These are phyloP conservation scores for Blastocystis sp. DNA, from an alignment of 352 stramenopile genomes.

Conservation along the genomic window DNA sequence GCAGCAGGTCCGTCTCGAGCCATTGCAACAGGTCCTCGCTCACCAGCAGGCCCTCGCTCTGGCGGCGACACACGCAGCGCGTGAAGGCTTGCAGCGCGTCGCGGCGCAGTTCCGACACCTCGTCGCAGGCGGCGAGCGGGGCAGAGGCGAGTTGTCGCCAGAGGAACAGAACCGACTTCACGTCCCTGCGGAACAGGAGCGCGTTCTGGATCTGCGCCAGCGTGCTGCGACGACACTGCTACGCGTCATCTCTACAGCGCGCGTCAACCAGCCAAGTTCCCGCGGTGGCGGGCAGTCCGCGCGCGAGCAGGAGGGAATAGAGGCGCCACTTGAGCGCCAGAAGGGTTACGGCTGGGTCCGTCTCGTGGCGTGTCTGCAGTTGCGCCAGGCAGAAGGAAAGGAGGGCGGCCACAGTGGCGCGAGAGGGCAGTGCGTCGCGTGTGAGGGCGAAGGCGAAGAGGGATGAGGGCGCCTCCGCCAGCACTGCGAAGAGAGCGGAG, in stretches of 20 bases:
- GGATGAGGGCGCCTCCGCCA: background rate
- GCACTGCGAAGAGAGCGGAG: background rate
- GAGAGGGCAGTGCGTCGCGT: background rate
- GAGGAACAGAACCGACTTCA: background rate
- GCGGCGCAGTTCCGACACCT: background rate
- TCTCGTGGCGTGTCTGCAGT: background rate
- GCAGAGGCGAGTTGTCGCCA: background rate
- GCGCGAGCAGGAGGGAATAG: background rate
- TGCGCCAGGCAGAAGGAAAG: background rate
- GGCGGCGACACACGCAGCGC: background rate
- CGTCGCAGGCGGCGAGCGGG: background rate
- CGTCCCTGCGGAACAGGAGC: background rate
- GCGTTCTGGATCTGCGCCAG: constrained; percentile 13
- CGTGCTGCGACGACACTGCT: background rate
- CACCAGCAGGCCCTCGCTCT: background rate
- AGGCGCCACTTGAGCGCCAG: background rate
- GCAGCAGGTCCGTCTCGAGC: background rate
- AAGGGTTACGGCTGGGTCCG: background rate
- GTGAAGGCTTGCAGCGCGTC: background rate
- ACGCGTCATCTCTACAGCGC: background rate
- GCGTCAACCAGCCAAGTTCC: background rate
- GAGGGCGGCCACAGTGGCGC: background rate
- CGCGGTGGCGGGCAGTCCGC: background rate
- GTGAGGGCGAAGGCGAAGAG: constrained; percentile 29
- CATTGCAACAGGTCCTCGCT: constrained; percentile 23